phyloP scores from a whole-genome alignment of 139 green algal species.

The Asterochloris sp. region DNA sequence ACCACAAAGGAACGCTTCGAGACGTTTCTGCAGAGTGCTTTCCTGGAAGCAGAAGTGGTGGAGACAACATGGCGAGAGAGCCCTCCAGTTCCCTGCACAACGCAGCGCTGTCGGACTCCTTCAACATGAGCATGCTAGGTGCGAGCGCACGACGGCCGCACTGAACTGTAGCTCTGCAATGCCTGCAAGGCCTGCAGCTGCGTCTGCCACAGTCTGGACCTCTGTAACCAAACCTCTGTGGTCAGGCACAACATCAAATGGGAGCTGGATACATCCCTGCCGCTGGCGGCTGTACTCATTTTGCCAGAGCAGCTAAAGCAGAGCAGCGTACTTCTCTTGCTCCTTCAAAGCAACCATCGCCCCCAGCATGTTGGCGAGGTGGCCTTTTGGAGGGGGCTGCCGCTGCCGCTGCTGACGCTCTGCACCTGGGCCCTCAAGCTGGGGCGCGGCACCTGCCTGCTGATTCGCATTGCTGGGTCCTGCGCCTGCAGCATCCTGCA shows the following conservation, averaged over 20 bases:
- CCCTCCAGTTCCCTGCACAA: neutral
- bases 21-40: neutral
- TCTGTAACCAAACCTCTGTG: too few relatives aligned
- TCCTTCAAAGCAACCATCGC: constrained; percentile 23
- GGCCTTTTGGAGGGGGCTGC: neutral
- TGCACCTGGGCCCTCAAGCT: neutral
- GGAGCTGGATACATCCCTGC: neutral
- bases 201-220: too few relatives aligned
- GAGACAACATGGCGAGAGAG: neutral
- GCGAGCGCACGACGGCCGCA: too few relatives aligned
- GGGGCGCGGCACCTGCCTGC: neutral
- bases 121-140: too few relatives aligned
- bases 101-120: too few relatives aligned
- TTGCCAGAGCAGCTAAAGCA: neutral
- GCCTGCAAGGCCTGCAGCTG: too few relatives aligned
- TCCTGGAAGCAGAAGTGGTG: neutral
- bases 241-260: too few relatives aligned
- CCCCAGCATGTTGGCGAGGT: constrained; percentile 33
- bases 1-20: neutral
- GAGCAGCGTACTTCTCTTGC: constrained; percentile 18
- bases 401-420: neutral
- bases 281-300: neutral
- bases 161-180: too few relatives aligned
- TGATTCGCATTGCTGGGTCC: constrained; percentile 15
- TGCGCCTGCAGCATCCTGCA: neutral